A percentile compares a stretch with the other conserved stretches of the same genome.
phyloP scores from a whole-genome alignment of 2,329 filamentous ascomycete genomes.

The Cryphonectria naterciae region DNA sequence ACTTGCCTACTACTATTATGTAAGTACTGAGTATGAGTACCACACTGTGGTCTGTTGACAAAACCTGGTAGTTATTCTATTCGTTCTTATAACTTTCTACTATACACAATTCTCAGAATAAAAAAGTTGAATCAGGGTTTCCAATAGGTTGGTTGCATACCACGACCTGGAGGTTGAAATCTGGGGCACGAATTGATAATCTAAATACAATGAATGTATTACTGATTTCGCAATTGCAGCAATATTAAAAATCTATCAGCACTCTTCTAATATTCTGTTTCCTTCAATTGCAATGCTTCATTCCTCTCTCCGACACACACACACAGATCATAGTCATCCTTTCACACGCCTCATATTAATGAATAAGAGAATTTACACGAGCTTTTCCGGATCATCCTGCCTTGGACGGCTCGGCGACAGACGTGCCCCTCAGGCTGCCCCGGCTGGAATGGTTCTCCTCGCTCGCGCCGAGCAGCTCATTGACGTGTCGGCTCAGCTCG shows the following conservation, averaged over 20 bases:
- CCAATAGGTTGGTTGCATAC: no score
- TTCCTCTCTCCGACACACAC: background rate
- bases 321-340: background rate
- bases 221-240: background rate
- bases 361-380: background rate
- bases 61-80: no score
- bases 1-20: no score
- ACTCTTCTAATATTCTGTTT: background rate
- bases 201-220: background rate
- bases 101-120: no score
- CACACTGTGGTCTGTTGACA: no score
- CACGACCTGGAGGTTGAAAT: background rate
- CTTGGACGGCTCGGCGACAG: conserved; percentile 12
- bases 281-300: background rate
- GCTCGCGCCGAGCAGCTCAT: conserved; percentile 37
- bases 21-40: no score
- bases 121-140: no score
- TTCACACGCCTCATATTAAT: background rate
- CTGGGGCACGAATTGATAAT: no score
- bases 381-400: conserved; percentile 21
- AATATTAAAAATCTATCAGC: background rate
- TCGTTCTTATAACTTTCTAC: no score
- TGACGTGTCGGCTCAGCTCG: conserved; percentile 69
- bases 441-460: conserved; percentile 28
- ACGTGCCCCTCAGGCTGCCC: conserved; percentile 31